A percentile compares a stretch with the other conserved stretches of the same genome.
phyloP scores from a whole-genome alignment of 2,329 filamentous ascomycete genomes.

The Cytospora paraplurivora region DNA sequence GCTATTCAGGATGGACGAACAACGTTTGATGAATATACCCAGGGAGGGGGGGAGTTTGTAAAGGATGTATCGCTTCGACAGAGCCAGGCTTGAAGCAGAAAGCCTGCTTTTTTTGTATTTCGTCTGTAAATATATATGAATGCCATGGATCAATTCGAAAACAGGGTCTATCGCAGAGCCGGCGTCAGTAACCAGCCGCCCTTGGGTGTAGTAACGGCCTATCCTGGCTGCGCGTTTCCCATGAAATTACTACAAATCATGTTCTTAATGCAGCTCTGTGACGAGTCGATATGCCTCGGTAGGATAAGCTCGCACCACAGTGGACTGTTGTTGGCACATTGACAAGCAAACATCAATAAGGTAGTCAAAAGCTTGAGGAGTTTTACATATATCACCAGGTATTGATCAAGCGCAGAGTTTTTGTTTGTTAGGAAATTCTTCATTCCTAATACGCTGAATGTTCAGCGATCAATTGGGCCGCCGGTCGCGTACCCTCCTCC shows the following conservation, averaged over 20 bases:
- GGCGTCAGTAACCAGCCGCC: background rate
- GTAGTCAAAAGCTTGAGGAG: background rate
- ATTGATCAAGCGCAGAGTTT: background rate
- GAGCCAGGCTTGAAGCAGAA: background rate
- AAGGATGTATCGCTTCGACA: background rate
- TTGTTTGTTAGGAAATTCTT: slow-evolving; percentile 12
- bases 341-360: background rate
- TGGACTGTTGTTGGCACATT: no score
- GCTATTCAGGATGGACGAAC: background rate
- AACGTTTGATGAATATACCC: background rate
- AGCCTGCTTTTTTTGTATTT: background rate
- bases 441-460: slow-evolving; percentile 7
- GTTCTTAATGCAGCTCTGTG: no score
- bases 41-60: background rate
- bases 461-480: slow-evolving; percentile 11
- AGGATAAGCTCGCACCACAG: no score
- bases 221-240: no score
- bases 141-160: background rate
- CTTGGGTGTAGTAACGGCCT: no score
- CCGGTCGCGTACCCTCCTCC: slow-evolving; percentile 17
- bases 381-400: background rate
- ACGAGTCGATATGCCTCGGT: no score
- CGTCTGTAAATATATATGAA: background rate
- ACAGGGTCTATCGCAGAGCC: background rate
- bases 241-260: no score